Percentiles rank a stretch among this genome's conserved stretches.
Conservation (phyloP, 176 grass and related monocot species). For the Cenchrus fungigraminus region DNA sequence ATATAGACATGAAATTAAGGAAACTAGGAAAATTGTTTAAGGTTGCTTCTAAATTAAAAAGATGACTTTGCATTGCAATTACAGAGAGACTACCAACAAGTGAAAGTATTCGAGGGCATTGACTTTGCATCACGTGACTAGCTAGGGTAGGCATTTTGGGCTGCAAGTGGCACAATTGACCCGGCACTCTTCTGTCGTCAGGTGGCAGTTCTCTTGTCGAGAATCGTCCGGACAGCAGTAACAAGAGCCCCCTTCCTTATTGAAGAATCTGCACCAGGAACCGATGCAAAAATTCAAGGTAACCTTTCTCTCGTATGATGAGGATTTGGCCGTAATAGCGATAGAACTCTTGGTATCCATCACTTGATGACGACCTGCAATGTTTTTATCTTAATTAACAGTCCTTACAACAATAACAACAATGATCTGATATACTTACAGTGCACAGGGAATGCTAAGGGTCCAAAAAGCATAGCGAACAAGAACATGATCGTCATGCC, state of each 20-base stretch:
- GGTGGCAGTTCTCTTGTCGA: neutral
- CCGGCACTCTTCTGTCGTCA: neutral
- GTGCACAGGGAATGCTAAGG: no score
- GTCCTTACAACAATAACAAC: no score
- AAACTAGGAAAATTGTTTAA: no score
- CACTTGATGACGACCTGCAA: neutral
- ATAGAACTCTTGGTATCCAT: neutral
- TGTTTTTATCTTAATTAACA: no score
- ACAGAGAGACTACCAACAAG: neutral
- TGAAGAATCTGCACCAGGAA: neutral
- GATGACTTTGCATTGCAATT: no score
- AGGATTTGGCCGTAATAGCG: neutral
- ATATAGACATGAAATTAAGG: no score
- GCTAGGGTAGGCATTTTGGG: neutral
- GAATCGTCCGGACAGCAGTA: neutral
- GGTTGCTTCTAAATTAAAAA: neutral
- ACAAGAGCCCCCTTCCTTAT: neutral
- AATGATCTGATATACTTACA: no score
- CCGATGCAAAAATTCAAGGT: neutral
- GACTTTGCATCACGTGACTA: no score
- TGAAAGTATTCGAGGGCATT: no score
- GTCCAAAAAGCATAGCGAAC: no score
- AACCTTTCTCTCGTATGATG: neutral
- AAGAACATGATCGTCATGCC: no score
- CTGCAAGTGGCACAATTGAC: neutral